Percentiles rank a stretch among this genome's conserved stretches.
These are phyloP conservation scores for Phyllosticta citribraziliensis DNA, from an alignment of 2,329 filamentous ascomycete species.

Conservation along the genomic window DNA sequence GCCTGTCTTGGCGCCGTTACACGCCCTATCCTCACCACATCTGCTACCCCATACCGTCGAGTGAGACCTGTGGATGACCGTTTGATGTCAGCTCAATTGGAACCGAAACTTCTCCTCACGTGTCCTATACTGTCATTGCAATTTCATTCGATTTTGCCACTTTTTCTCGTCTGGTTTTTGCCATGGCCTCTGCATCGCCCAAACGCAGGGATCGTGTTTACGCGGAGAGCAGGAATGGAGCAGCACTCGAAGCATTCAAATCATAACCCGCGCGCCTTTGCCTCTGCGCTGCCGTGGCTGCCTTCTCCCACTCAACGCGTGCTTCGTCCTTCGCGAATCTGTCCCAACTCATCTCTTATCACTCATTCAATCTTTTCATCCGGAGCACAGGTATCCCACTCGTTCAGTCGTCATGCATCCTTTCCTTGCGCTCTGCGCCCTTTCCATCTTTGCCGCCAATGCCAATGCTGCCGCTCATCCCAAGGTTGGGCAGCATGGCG, in stretches of 20 bases:
- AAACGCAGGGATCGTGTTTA: background rate
- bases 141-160: background rate
- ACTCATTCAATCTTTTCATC: background rate
- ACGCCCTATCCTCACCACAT: background rate
- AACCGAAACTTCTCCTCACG: background rate
- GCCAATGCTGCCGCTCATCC: background rate
- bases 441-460: conserved; percentile 4
- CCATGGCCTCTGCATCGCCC: background rate
- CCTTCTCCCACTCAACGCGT: background rate
- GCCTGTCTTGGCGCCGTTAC: background rate
- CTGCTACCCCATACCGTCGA: background rate
- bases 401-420: conserved; percentile 1
- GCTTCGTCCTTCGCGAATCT: background rate
- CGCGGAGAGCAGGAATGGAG: background rate
- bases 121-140: background rate
- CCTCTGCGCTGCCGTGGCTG: background rate
- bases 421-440: conserved; percentile 4
- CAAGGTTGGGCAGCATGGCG: background rate
- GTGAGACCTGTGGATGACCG: background rate
- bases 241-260: background rate
- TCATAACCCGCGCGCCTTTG: background rate
- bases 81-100: background rate
- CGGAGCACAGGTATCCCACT: background rate
- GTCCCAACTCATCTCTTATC: background rate
- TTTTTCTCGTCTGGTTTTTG: background rate